A percentile compares a stretch with the other conserved stretches of the same genome.
These are phyloP conservation scores for Bipolaris victoriae DNA, from an alignment of 2,329 filamentous ascomycete genomes.

Conservation along the genomic window DNA sequence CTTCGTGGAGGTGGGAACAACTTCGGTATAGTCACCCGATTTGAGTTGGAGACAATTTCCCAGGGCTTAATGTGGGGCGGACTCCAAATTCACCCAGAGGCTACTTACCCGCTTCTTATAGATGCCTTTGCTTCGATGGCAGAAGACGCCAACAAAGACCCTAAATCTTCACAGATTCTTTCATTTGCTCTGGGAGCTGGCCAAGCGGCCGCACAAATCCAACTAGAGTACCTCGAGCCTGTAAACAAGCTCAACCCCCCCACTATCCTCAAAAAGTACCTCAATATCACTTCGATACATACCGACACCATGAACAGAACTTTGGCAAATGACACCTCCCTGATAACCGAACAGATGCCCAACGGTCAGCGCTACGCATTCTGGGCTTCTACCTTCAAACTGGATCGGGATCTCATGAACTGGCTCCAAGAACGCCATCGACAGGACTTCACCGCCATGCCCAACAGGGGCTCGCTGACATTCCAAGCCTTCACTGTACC, in stretches of 20 bases:
- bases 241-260: slow-evolving; percentile 33
- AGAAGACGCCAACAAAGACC: slow-evolving; percentile 23
- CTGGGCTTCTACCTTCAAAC: slow-evolving; percentile 37
- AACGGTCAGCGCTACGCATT: slow-evolving; percentile 33
- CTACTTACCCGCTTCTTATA: slow-evolving; percentile 8
- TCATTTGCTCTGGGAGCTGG: slow-evolving; percentile 9
- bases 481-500: slow-evolving; percentile 34
- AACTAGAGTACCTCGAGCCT: slow-evolving; percentile 22
- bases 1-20: slow-evolving; percentile 44
- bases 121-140: slow-evolving; percentile 15
- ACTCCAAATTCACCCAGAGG: slow-evolving; percentile 15
- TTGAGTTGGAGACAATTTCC: slow-evolving; percentile 23
- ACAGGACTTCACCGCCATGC: slow-evolving; percentile 21
- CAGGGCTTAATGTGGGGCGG: slow-evolving; percentile 18
- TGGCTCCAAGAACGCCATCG: slow-evolving; percentile 23
- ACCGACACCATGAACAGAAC: slow-evolving; percentile 26
- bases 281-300: slow-evolving; percentile 26
- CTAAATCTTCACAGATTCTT: slow-evolving; percentile 33
- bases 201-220: slow-evolving; percentile 27
- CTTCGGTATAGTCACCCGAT: slow-evolving; percentile 43
- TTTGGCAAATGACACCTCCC: slow-evolving; percentile 18
- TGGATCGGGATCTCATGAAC: slow-evolving; percentile 27
- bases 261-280: slow-evolving; percentile 21
- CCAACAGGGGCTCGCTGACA: slow-evolving; percentile 26
- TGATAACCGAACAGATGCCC: slow-evolving; percentile 45